A percentile compares a stretch with the other conserved stretches of the same genome.
Conservation (phyloP, 768 basidiomycete species). For the Wakefieldia striispora region DNA sequence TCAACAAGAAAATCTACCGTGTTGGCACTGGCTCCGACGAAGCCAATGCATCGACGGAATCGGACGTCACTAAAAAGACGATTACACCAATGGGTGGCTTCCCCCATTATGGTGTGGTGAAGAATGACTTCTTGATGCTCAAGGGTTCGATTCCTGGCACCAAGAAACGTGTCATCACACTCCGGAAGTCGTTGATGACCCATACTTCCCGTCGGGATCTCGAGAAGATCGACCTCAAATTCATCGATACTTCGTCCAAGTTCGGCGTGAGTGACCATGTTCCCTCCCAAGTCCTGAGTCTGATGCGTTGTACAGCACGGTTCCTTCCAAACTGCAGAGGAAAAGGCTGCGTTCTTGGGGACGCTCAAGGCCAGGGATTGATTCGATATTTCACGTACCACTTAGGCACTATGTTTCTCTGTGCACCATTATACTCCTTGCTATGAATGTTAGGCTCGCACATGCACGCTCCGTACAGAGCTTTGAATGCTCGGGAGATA, state of each 20-base stretch:
- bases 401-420: conserved; percentile 36
- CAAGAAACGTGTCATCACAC: conserved; percentile 96
- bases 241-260: conserved; percentile 98
- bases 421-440: conserved; percentile 37
- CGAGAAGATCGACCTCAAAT: conserved; percentile 97
- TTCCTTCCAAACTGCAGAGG: conserved; percentile 94
- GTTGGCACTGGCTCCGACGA: conserved; percentile 78
- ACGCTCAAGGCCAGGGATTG: conserved; percentile 82
- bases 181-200: conserved; percentile 95
- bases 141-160: conserved; percentile 96
- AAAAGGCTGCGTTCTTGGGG: conserved; percentile 94
- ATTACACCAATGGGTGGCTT: conserved; percentile 99
- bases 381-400: conserved; percentile 42
- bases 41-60: conserved; percentile 88
- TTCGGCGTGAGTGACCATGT: conserved; percentile 69
- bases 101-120: conserved; percentile 98
- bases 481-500: neutral
- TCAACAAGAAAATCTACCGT: conserved; percentile 99
- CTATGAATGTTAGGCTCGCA: conserved; percentile 37
- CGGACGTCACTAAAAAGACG: conserved; percentile 88
- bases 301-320: conserved; percentile 61
- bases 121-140: conserved; percentile 97
- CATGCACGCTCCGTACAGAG: too few species aligned
- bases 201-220: conserved; percentile 95
- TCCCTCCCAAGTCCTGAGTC: neutral